These are phyloP conservation scores for Amanita thiersii DNA, from an alignment of 768 basidiomycete genomes.

Conservation along the genomic window DNA sequence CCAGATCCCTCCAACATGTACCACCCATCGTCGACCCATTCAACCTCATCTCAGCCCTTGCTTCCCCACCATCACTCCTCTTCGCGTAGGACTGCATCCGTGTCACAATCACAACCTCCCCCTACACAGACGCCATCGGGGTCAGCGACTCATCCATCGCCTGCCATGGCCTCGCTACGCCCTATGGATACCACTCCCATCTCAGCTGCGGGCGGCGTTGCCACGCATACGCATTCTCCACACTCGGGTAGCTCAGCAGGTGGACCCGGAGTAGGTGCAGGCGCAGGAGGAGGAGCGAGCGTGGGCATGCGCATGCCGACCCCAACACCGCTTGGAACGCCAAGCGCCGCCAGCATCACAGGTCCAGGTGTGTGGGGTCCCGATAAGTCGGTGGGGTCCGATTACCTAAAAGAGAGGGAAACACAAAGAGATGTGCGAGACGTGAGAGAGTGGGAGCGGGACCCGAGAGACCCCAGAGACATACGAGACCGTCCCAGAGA, in stretches of 20 bases:
- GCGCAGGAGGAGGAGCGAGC: not conserved
- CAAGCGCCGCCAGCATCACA: conserved; percentile 14
- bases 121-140: not conserved
- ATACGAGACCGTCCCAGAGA: conserved; percentile 13
- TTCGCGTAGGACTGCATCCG: conserved; percentile 17
- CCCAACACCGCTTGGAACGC: conserved; percentile 9
- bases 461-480: no score
- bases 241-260: no score
- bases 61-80: conserved; percentile 6
- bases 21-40: conserved; percentile 18
- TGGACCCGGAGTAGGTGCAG: no score
- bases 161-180: conserved; percentile 23
- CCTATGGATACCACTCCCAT: conserved; percentile 13
- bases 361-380: conserved; percentile 8
- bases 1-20: conserved; percentile 13
- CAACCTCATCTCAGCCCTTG: conserved; percentile 11
- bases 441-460: conserved; percentile 6
- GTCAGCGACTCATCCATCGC: conserved; percentile 19
- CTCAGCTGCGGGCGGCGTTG: no score
- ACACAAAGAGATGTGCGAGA: conserved; percentile 15
- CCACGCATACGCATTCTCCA: no score
- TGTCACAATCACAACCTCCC: conserved; percentile 7
- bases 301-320: conserved; percentile 15
- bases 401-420: conserved; percentile 15
- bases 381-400: conserved; percentile 11